These are phyloP conservation scores for Hygrophorus pudorinus DNA, from an alignment of 768 basidiomycete genomes.

Conservation along the genomic window DNA sequence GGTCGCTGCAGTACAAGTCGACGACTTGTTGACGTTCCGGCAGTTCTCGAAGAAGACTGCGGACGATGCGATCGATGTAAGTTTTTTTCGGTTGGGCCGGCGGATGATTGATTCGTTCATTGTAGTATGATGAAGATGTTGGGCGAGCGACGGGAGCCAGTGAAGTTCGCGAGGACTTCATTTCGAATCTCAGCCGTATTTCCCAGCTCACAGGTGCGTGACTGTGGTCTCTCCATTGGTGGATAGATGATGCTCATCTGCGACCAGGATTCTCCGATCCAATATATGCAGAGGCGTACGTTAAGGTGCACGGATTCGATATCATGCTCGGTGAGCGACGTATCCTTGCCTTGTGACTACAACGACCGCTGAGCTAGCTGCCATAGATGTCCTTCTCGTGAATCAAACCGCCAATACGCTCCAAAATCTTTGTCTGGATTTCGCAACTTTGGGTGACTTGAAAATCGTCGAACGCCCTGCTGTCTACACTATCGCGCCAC, in stretches of 20 bases:
- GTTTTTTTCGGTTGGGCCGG: constrained; percentile 10
- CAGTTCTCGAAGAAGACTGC: constrained; percentile 91
- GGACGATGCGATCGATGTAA: constrained; percentile 68
- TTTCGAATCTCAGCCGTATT: constrained; percentile 88
- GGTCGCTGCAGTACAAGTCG: constrained; percentile 74
- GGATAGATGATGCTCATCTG: constrained; percentile 1
- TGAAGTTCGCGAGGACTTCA: constrained; percentile 84
- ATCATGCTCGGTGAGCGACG: constrained; percentile 67
- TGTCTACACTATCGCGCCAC: constrained; percentile 87
- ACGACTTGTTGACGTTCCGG: constrained; percentile 85
- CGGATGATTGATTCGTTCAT: constrained; percentile 2
- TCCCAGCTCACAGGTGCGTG: constrained; percentile 80
- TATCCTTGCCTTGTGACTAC: neutral
- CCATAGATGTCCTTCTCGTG: constrained; percentile 83
- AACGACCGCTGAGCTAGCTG: neutral
- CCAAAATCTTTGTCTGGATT: constrained; percentile 95
- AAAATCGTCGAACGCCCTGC: constrained; percentile 96
- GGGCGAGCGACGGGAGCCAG: constrained; percentile 79
- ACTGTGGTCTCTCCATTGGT: neutral
- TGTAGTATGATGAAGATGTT: constrained; percentile 81
- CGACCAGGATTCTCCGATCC: constrained; percentile 87
- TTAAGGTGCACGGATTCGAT: constrained; percentile 97
- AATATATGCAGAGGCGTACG: constrained; percentile 95
- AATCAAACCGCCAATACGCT: constrained; percentile 92
- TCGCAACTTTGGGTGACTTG: constrained; percentile 93